Evolutionary conservation across 2,329 filamentous ascomycete species (phyloP).

Genomic region (Hypoxylon sp.): DNA sequence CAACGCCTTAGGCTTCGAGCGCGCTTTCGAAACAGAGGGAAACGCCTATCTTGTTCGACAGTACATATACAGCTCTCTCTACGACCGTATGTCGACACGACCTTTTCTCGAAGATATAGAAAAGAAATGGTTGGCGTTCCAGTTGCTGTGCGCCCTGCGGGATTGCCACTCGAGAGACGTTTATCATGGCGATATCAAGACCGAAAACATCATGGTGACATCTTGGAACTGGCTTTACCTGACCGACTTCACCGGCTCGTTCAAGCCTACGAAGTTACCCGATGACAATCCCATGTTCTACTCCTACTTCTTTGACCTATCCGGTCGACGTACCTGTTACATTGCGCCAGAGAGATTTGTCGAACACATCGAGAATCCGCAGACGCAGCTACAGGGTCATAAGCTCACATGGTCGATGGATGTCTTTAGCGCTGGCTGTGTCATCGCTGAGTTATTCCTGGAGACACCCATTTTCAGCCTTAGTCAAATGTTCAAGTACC

Average conservation of each 20-base stretch:
- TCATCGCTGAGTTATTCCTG: constrained; percentile 95
- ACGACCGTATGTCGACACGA: constrained; percentile 95
- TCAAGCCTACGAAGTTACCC: constrained; percentile 92
- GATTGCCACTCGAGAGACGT: constrained; percentile 92
- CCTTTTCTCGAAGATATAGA: constrained; percentile 98
- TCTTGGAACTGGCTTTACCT: constrained; percentile 99
- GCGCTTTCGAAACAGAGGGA: constrained; percentile 89
- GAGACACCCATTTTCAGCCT: constrained; percentile 98
- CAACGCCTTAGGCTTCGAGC: constrained; percentile 91
- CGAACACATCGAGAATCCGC: constrained; percentile 55
- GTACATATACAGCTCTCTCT: constrained; percentile 95
- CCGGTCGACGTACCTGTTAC: constrained; percentile 91
- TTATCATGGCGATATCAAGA: constrained; percentile 98
- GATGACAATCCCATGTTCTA: constrained; percentile 98
- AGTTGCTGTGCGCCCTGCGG: constrained; percentile 89
- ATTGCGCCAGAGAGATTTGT: constrained; percentile 94
- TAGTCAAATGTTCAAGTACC: constrained; percentile 94
- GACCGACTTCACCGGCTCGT: constrained; percentile 95
- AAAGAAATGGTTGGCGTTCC: constrained; percentile 98
- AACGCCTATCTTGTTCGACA: constrained; percentile 95
- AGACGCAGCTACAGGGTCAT: constrained; percentile 67
- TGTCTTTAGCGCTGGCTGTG: constrained; percentile 95
- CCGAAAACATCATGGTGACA: constrained; percentile 95
- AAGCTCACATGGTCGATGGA: constrained; percentile 94
- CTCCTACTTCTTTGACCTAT: constrained; percentile 97